Base-by-base conservation (phyloP, 2,329 filamentous ascomycete species). In the Mycosphaerella sp. region DNA sequence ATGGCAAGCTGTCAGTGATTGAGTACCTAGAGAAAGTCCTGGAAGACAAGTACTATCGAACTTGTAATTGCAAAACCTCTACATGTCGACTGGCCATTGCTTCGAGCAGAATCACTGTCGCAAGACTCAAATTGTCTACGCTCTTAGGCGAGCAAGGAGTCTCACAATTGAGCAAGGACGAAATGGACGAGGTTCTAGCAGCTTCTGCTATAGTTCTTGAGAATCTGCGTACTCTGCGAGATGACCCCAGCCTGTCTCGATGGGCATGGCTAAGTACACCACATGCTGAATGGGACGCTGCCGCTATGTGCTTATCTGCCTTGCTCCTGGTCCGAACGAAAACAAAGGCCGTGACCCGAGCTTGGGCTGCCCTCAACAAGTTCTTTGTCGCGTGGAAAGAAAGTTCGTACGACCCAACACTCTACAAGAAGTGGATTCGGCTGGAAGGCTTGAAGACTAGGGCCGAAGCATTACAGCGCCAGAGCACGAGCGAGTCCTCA, bases 1-100 rank as follows among this genome's bases (percentile, higher is more conserved):
- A 57, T n/a, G 57, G 54, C 28, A 59, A 59, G 27, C 14, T 59
- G 7, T 59, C 53, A 14, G 52, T 59, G 12, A 54, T 59, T 6
- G 55, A 58, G 13, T 54, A 52, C 6, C 46, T 59, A 4, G 50
- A 56, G 35, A 51, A 58, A 30, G 55, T 49, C 13, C 36, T 59
- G 14, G 46, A 56, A 41, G 55, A 59, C 5, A 59, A 59, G 42
- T 59, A 56, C 34, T 57, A 50, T 36, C 49, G 55, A 16, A 40
- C 48, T 14, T 58, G 56, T 21, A 41, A 49, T 10, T 58, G 50
- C 49, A 45, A 39, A 12, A 42, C 55, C 2, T 48, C 52, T 2
- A 52, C 44, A 4, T 57, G 55, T 32, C 50, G 39, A 6, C 49
- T 59, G 12, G 51, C 57, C 2, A 52, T 58, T 25, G 52, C 47